These are phyloP conservation scores for Phyllosticta ampelicida DNA, from an alignment of 2,329 filamentous ascomycete species.

Conservation along the genomic window DNA sequence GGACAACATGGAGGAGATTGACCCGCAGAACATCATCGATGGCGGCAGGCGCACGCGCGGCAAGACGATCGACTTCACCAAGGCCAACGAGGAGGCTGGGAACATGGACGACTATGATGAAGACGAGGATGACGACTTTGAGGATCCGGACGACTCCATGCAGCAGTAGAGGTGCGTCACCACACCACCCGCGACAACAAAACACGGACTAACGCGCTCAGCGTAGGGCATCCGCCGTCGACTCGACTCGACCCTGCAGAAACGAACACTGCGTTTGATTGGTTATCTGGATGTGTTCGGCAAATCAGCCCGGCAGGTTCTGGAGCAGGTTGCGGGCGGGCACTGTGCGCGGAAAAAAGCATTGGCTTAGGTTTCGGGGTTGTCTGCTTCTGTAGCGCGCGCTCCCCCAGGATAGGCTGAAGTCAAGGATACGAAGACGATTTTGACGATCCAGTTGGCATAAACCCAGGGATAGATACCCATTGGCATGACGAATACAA, in stretches of 20 bases:
- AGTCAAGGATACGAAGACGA: constrained; percentile 5
- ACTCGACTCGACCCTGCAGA: neutral
- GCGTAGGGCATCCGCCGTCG: neutral
- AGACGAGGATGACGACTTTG: constrained; percentile 60
- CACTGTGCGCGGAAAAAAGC: constrained; percentile 1
- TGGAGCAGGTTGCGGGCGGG: neutral
- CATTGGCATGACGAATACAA: constrained; percentile 7
- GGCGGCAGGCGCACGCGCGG: constrained; percentile 78
- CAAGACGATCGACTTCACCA: constrained; percentile 84
- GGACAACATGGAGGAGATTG: constrained; percentile 82
- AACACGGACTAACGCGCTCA: neutral
- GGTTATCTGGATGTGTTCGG: neutral
- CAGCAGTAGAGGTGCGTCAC: constrained; percentile 37
- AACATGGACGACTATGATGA: constrained; percentile 70
- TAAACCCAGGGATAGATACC: constrained; percentile 2
- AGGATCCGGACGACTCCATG: constrained; percentile 60
- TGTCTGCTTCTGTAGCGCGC: neutral
- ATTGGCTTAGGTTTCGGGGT: constrained; percentile 2
- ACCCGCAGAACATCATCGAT: constrained; percentile 74
- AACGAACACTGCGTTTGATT: neutral
- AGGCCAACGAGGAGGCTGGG: constrained; percentile 71
- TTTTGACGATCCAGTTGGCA: constrained; percentile 1
- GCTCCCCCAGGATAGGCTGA: neutral
- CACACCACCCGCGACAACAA: neutral
- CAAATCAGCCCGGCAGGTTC: neutral